These are phyloP conservation scores for Diaporthe aspalathi DNA, from an alignment of 2,329 filamentous ascomycete species.

Conservation along the genomic window DNA sequence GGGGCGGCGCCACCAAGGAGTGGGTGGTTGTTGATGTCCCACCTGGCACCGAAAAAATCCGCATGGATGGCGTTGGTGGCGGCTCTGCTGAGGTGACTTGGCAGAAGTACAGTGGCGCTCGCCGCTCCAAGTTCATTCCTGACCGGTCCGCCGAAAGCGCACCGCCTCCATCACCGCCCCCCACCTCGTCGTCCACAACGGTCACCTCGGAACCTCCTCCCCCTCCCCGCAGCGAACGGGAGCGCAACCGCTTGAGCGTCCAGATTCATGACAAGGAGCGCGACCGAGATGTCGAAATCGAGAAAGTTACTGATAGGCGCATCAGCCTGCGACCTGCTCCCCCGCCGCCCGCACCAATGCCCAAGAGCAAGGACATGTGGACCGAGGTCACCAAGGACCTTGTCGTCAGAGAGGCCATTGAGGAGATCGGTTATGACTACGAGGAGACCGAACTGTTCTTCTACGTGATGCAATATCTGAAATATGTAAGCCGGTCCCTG, in stretches of 20 bases:
- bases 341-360: slow-evolving; percentile 46
- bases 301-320: slow-evolving; percentile 65
- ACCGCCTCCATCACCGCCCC: slow-evolving; percentile 50
- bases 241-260: slow-evolving; percentile 57
- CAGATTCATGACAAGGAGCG: slow-evolving; percentile 57
- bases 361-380: slow-evolving; percentile 79
- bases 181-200: slow-evolving; percentile 43
- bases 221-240: slow-evolving; percentile 48
- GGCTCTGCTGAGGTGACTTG: slow-evolving; percentile 81
- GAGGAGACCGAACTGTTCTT: slow-evolving; percentile 92
- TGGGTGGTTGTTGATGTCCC: slow-evolving; percentile 89
- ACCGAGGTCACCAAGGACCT: slow-evolving; percentile 97
- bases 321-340: slow-evolving; percentile 53
- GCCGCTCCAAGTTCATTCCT: slow-evolving; percentile 78
- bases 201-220: slow-evolving; percentile 43
- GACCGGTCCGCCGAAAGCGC: slow-evolving; percentile 65
- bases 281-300: slow-evolving; percentile 63
- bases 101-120: slow-evolving; percentile 82
- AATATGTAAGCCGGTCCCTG: slow-evolving; percentile 74
- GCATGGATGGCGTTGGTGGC: slow-evolving; percentile 82
- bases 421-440: slow-evolving; percentile 85
- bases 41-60: slow-evolving; percentile 83
- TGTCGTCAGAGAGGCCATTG: slow-evolving; percentile 86
- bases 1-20: slow-evolving; percentile 77
- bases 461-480: slow-evolving; percentile 91